phyloP scores from a whole-genome alignment of 2,329 filamentous ascomycete species.

The Stenocarpella maydis region DNA sequence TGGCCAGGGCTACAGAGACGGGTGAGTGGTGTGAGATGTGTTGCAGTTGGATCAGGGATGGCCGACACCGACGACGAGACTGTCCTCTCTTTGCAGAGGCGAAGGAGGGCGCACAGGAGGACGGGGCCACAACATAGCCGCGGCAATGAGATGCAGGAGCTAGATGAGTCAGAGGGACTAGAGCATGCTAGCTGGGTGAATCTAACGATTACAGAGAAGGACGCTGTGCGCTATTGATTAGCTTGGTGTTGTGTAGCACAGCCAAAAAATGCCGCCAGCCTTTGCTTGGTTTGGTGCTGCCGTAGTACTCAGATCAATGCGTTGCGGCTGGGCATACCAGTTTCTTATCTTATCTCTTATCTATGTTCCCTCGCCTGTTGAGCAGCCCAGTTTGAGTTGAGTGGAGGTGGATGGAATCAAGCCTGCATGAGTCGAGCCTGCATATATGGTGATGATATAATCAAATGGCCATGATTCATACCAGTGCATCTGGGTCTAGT shows the following conservation, averaged over 20 bases:
- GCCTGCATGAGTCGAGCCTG: neutral
- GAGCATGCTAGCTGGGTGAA: neutral
- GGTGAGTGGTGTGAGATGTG: conserved; percentile 15
- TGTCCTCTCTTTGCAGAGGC: conserved; percentile 7
- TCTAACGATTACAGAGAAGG: neutral
- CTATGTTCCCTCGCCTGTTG: neutral
- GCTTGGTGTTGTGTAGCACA: neutral
- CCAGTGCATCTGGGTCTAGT: neutral
- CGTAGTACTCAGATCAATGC: neutral
- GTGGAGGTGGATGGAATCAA: neutral
- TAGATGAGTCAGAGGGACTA: neutral
- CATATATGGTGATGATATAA: conserved; percentile 1
- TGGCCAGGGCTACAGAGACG: neutral
- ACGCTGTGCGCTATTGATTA: neutral
- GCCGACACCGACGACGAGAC: neutral
- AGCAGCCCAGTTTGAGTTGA: no score
- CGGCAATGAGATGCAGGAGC: neutral
- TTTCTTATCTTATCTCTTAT: conserved; percentile 33
- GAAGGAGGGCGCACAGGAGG: neutral
- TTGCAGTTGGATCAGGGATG: conserved; percentile 1
- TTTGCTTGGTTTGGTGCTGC: neutral
- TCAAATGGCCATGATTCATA: conserved; percentile 16
- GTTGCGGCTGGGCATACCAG: conserved; percentile 5
- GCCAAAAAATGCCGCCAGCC: neutral
- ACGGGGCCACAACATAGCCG: neutral